phyloP scores from a whole-genome alignment of 495 filamentous ascomycete species.

The Pyrenula aspistea region DNA sequence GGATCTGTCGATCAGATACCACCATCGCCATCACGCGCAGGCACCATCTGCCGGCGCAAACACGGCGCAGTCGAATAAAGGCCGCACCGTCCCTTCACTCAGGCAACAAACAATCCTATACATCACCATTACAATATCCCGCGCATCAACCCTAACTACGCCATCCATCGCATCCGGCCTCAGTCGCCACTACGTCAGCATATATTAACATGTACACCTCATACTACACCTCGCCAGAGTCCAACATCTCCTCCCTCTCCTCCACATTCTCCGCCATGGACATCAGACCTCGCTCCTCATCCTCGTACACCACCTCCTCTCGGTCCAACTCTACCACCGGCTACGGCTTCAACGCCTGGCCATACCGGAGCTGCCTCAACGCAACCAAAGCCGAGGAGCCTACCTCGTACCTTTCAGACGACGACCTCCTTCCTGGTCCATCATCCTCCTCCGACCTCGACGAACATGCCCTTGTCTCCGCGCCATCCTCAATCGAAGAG shows the following conservation, averaged over 20 bases:
- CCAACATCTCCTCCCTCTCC: conserved; percentile 32
- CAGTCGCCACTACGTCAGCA: background rate
- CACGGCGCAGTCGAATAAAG: background rate
- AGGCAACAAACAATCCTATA: background rate
- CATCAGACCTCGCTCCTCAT: background rate
- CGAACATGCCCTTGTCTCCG: background rate
- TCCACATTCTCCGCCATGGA: conserved; percentile 8
- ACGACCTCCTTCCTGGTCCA: background rate
- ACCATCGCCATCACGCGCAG: background rate
- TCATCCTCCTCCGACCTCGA: background rate
- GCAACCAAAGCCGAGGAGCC: background rate
- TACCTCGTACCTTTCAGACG: background rate
- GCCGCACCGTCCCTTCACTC: background rate
- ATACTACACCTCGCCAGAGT: conserved; percentile 17
- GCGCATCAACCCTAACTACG: background rate
- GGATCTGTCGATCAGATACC: background rate
- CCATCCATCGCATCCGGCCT: background rate
- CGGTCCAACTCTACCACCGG: background rate
- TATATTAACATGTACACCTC: background rate
- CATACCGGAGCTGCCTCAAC: background rate
- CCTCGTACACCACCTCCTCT: background rate
- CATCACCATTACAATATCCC: background rate
- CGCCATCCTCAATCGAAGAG: background rate
- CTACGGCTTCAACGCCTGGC: background rate
- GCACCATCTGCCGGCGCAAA: background rate